Evolutionary conservation across 169 alveolate genomes (phyloP).

Genomic region (Perkinsus chesapeaki): DNA sequence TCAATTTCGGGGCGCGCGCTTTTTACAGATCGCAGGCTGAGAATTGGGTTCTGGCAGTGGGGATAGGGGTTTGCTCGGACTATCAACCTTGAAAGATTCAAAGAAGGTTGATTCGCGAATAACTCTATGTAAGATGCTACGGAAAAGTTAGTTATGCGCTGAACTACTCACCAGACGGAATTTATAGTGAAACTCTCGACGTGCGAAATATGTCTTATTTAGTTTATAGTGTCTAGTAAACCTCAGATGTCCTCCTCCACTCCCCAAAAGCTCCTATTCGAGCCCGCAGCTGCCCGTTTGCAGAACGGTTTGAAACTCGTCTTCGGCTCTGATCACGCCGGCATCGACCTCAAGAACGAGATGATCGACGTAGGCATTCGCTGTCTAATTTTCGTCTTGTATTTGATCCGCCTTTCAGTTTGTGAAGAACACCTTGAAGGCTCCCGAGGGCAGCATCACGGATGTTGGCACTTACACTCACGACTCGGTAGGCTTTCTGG

Average conservation of each 20-base stretch:
- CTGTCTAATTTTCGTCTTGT: not conserved
- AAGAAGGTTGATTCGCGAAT: no score
- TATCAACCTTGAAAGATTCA: no score
- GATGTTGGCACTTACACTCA: not conserved
- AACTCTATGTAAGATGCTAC: no score
- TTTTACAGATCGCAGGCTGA: no score
- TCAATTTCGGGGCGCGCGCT: no score
- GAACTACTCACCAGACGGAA: no score
- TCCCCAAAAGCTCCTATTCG: not conserved
- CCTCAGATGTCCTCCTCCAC: not conserved
- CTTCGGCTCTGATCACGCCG: slow-evolving; percentile 2
- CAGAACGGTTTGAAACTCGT: not conserved
- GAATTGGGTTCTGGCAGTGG: no score
- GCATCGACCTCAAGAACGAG: not conserved
- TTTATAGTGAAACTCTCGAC: no score
- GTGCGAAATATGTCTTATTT: not conserved
- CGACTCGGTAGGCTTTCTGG: not conserved
- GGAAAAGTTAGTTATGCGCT: no score
- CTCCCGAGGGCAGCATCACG: not conserved
- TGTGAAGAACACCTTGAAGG: not conserved
- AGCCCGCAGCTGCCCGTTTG: slow-evolving; percentile 1
- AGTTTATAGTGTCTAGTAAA: not conserved
- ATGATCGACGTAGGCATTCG: not conserved
- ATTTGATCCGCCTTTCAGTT: not conserved
- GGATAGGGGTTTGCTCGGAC: no score